Evolutionary conservation across 768 basidiomycete species (phyloP).

Genomic region (Phanerochaete sordida): DNA sequence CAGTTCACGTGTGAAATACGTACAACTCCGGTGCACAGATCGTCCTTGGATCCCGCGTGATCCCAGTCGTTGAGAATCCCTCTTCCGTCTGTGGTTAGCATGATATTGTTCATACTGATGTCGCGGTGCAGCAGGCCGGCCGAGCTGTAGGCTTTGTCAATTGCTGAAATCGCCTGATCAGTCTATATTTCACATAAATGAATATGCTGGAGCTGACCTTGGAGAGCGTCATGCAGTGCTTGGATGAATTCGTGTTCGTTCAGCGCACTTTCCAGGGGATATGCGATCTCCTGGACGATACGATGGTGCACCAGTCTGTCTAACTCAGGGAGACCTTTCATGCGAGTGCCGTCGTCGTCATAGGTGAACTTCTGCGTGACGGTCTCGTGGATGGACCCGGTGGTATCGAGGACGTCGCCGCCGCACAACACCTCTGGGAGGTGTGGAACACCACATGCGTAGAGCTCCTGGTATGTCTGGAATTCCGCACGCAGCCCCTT

Average conservation of each 20-base stretch:
- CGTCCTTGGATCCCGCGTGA: too few species aligned
- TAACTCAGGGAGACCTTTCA: background rate
- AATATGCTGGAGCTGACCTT: too few species aligned
- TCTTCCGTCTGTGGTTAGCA: too few species aligned
- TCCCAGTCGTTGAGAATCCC: too few species aligned
- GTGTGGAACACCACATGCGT: background rate
- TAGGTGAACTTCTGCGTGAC: background rate
- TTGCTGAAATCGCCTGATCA: too few species aligned
- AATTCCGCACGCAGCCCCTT: background rate
- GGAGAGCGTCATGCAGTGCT: conserved; percentile 3
- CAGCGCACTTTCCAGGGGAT: background rate
- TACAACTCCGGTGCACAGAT: too few species aligned
- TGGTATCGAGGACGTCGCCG: background rate
- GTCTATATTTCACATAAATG: too few species aligned
- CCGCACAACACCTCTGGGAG: conserved; percentile 1
- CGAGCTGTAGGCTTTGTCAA: too few species aligned
- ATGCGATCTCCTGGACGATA: background rate
- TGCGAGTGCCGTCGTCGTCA: background rate
- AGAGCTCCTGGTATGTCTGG: background rate
- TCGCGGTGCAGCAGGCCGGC: too few species aligned
- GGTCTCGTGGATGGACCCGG: background rate
- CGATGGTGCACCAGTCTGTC: conserved; percentile 1
- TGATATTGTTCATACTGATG: too few species aligned
- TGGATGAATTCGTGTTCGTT: background rate
- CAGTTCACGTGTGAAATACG: too few species aligned